Percentiles rank a stretch among this genome's conserved stretches.
These are phyloP conservation scores for Leucocoprinus sp. DNA, from an alignment of 768 basidiomycete genomes.

Conservation along the genomic window DNA sequence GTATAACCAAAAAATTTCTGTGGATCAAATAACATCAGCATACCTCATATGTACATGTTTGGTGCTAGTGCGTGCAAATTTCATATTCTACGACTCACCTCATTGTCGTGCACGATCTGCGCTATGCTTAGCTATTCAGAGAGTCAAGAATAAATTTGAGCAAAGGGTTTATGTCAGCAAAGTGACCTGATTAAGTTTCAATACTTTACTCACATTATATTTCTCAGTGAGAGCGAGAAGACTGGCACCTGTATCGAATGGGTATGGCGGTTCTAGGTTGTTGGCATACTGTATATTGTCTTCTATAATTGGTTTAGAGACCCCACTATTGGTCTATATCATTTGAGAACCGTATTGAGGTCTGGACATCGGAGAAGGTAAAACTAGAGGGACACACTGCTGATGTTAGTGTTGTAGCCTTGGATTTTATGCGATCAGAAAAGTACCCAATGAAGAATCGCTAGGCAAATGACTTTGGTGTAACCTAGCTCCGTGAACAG, in stretches of 20 bases:
- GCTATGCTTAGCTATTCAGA: slow-evolving; percentile 75
- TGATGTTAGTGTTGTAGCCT: neutral
- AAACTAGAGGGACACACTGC: neutral
- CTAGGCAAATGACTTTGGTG: slow-evolving; percentile 51
- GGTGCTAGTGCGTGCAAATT: neutral
- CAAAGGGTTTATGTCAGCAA: slow-evolving; percentile 2
- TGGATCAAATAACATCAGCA: neutral
- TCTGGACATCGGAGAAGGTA: neutral
- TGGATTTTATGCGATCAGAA: neutral
- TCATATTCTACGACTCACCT: slow-evolving; percentile 36
- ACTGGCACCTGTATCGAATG: slow-evolving; percentile 71
- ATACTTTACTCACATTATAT: slow-evolving; percentile 59
- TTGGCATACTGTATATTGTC: neutral
- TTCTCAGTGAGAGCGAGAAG: slow-evolving; percentile 68
- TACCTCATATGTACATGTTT: neutral
- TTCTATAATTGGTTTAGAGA: neutral
- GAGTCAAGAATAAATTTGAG: slow-evolving; percentile 8
- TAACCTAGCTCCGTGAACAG: slow-evolving; percentile 72
- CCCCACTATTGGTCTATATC: too few species aligned
- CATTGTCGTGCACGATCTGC: slow-evolving; percentile 91
- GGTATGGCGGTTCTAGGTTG: slow-evolving; percentile 52
- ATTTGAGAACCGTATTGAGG: too few species aligned
- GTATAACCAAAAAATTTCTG: slow-evolving; percentile 63
- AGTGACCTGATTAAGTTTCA: neutral
- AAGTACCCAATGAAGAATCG: slow-evolving; percentile 13